Base-by-base conservation (phyloP, 371 early-diverging fungal genomes). In the Mucor irregularis region DNA sequence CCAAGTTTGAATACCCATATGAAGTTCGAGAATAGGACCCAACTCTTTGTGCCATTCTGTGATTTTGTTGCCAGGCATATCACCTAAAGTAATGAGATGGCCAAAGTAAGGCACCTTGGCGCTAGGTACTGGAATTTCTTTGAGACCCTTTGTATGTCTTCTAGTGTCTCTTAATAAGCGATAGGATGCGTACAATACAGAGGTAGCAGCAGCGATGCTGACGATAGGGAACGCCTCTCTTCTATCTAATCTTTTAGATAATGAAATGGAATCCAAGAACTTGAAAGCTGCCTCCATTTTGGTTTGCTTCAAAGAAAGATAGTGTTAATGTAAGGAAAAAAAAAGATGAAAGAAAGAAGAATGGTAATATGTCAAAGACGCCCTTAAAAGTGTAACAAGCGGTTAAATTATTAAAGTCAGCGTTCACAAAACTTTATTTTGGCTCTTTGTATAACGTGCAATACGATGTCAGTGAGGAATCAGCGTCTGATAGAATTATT, bases 1-100 rank as follows among this genome's bases (percentile, higher is more conserved):
- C 62, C 62, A 62, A 13, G 21, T 45, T 14, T 62, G 50, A 6
- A 34, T 26, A 11, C 62, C 62, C 62, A 62, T 62, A n/a, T 21
- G 24, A 16, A 62, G 19, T 17, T 47, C 37, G 0, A 56, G 22
- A 17, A 62, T 62, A 40, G 62, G 62, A 11, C 56, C 56, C 3
- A 42, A 26, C 21, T 53, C 44, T 22, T 49, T 48, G 29, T 53
- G 53, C 61, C 61, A 60, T 21, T 53, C 19, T 2, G 54, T 19
- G 3, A 53, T 39, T 34, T 39, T 47, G 24, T 21, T 37, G 11
- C 46, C 47, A 22, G 53, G 48, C 0, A 30, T 13, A 8, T 53
- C 35, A 5, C 53, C 53, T 35, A 59, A 40, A 17, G 53, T 28
- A 8, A 59, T 14, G 40, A 59, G 17, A 25, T 53, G 60, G 16